Base-by-base conservation (phyloP, 1,284 basidiomycete species). In the Cerrena zonata region DNA sequence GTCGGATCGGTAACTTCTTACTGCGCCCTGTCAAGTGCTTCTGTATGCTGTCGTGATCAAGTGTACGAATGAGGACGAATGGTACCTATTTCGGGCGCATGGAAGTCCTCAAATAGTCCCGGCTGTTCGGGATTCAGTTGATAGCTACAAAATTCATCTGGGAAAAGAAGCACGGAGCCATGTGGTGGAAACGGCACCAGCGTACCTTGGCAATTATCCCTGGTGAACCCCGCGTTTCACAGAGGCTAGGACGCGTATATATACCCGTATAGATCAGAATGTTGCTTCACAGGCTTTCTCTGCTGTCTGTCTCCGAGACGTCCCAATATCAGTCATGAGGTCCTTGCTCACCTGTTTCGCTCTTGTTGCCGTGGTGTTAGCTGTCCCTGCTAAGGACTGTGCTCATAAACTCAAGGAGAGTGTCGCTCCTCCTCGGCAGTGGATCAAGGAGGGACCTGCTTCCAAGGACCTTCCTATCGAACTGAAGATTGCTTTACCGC, bases 401-500 rank as follows among this genome's bases (percentile, higher is more conserved):
- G 49, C 50, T 23, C 57, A 59, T 51, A 67, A 61, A 51, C 56
- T 75, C 58, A 76, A 76, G 60, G 73, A 76, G 56, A 67, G 60
- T 50, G 62, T 82, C 51, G 30, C 55, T 3, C 66, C 73, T 34
- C 80, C 84, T 39, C 68, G 62, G 27, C 75, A 75, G 44, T 85
- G 83, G 83, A 61, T 65, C 7, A 71, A 71, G 52, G 61, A 72
- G 15, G 61, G 67, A 23, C 61, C 65, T 15, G 75, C 80, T 11
- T 71, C 76, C n/a, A 58, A 75, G 3, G 67, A 76, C 59, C 75
- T 79, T 54, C 64, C 59, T 46, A 76, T 86, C 54, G 68, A 69
- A 43, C 75, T 86, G 48, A 78, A 79, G 48, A 82, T 89, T 55
- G 83, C 75, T 15, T 75, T 90, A 19, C 76, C 76, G 2, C 86